Base-by-base conservation (phyloP, 495 filamentous ascomycete genomes). In the Penicillium herquei region DNA sequence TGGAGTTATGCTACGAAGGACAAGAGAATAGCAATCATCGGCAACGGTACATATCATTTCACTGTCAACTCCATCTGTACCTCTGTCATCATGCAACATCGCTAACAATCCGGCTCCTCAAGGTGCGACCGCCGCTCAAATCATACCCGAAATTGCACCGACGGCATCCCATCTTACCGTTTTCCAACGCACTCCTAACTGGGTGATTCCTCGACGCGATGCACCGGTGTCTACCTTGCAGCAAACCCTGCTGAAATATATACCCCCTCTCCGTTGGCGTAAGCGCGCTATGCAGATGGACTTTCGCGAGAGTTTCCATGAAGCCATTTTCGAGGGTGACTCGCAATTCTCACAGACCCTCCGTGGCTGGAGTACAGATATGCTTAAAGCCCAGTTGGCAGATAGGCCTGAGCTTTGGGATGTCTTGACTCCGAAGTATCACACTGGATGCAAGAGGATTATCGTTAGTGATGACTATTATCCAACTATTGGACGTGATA, bases 81-180 rank as follows among this genome's bases (percentile, higher is more conserved):
- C 10, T 13, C 14, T 6, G 35, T 2, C 35, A 39, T 39, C 21
- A 3, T 39, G 35, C 13, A 43, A 3, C 2, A 18, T 21, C 7
- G 13, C n/a, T 33, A 18, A 17, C 33, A 37, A 39, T 37, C 33
- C 1, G 17, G 6, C 1, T 21, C 9, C 1, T 1, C 16, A 73
- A 75, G 85, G 87, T 18, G 85, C 87, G 16, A 88, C 85, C 14
- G 82, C 81, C 9, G 85, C 82, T n/a, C 88, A 90, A 63, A 88
- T 90, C 57, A 76, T 87, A 18, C 85, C 87, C 12, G 80, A 79
- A 42, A 71, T 89, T 30, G 81, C 82, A 44, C 81, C 81, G 46
- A 55, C 79, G 6, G 77, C 79, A 42, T 66, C 78, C n/a, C 66
- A 77, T 10, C 67, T 88, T 6, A 84, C 80, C 1, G 79, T 88